Evolutionary conservation across 2,329 filamentous ascomycete species (phyloP).

Genomic region (Nemania serpens): DNA sequence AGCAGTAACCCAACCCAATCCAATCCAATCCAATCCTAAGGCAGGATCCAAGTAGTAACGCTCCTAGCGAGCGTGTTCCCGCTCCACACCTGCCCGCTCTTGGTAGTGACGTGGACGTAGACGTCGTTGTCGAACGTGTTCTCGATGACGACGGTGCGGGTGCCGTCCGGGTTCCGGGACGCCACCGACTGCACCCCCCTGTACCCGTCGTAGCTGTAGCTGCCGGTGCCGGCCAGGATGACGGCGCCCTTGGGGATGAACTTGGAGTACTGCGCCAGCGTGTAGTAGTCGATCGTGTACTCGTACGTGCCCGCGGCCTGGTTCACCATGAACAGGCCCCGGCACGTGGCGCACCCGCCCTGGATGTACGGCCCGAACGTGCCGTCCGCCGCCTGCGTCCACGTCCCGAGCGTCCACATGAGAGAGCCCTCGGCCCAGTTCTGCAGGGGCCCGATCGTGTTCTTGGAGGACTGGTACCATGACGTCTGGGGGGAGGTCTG

Average conservation of each 20-base stretch:
- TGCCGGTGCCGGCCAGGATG: constrained; percentile 49
- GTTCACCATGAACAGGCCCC: constrained; percentile 62
- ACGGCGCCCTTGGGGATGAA: constrained; percentile 53
- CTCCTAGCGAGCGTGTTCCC: constrained; percentile 43
- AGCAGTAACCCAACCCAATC: too few species aligned
- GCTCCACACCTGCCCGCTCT: constrained; percentile 46
- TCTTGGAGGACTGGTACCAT: constrained; percentile 45
- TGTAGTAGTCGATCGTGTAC: constrained; percentile 56
- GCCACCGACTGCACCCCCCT: constrained; percentile 52
- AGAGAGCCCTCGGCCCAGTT: constrained; percentile 52
- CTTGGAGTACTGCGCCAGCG: constrained; percentile 57
- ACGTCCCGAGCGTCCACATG: constrained; percentile 51
- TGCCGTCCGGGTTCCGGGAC: constrained; percentile 51
- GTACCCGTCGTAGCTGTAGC: constrained; percentile 48
- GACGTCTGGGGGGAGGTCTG: constrained; percentile 42
- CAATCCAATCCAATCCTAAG: constrained; percentile 40
- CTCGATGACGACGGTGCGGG: constrained; percentile 51
- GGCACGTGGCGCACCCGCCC: constrained; percentile 49
- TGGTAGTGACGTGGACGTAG: constrained; percentile 46
- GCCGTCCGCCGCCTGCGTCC: constrained; percentile 41
- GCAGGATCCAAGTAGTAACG: constrained; percentile 51
- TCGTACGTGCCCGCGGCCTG: constrained; percentile 48
- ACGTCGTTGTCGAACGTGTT: constrained; percentile 53
- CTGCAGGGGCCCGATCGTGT: constrained; percentile 53
- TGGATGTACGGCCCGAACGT: constrained; percentile 49